These are phyloP conservation scores for Nitzschia palea DNA, from an alignment of 108 stramenopile species.

Conservation along the genomic window DNA sequence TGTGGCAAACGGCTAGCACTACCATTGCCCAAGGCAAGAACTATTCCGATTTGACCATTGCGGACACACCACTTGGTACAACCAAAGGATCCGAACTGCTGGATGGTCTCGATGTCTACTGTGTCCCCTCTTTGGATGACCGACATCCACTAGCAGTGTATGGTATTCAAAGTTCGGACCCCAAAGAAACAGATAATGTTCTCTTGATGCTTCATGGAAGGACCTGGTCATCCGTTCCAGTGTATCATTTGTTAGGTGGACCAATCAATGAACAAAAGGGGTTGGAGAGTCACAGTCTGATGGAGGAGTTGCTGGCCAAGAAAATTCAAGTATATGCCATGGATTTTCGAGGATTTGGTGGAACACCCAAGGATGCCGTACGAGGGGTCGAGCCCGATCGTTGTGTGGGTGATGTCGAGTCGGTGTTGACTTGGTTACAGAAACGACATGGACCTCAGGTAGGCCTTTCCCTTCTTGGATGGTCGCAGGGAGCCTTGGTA, in stretches of 20 bases:
- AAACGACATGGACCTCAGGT: constrained; percentile 36
- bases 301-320: constrained; percentile 62
- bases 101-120: constrained; percentile 72
- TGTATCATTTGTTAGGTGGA: constrained; percentile 74
- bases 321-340: constrained; percentile 78
- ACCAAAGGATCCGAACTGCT: constrained; percentile 37
- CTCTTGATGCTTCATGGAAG: constrained; percentile 82
- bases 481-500: constrained; percentile 86
- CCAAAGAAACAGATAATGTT: constrained; percentile 25
- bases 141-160: constrained; percentile 77
- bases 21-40: not conserved
- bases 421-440: constrained; percentile 76
- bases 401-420: constrained; percentile 74
- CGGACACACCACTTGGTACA: constrained; percentile 40
- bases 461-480: constrained; percentile 63
- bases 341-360: constrained; percentile 92
- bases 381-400: constrained; percentile 65
- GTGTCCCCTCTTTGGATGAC: constrained; percentile 61
- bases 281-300: constrained; percentile 49
- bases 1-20: not conserved
- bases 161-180: constrained; percentile 48
- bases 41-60: constrained; percentile 31
- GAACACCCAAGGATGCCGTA: constrained; percentile 66
- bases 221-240: constrained; percentile 88
- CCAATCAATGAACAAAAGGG: constrained; percentile 20